Conservation (phyloP, 805 yeast genomes). For the Metschnikowia chrysomelidarum region DNA sequence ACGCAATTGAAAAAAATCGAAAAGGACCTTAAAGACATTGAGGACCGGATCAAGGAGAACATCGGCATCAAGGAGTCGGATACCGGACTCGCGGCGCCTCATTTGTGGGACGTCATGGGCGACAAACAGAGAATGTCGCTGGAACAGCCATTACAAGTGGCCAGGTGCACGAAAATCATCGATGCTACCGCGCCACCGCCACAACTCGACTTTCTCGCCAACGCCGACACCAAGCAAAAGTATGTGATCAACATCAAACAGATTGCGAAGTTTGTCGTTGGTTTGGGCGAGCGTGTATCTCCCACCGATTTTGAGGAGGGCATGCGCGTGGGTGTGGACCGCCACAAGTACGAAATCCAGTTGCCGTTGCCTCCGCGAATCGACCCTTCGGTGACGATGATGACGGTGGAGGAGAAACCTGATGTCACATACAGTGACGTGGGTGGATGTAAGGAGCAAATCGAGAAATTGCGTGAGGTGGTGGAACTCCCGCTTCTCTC, state of each 20-base stretch:
- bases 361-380: constrained; percentile 96
- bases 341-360: constrained; percentile 95
- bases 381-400: constrained; percentile 98
- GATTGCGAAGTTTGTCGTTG: constrained; percentile 96
- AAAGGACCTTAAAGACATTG: constrained; percentile 80
- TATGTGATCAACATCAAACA: constrained; percentile 97
- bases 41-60: constrained; percentile 86
- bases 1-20: constrained; percentile 76
- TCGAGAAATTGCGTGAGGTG: constrained; percentile 49
- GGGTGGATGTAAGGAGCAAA: constrained; percentile 98
- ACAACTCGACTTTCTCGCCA: constrained; percentile 36
- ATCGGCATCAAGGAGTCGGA: constrained; percentile 94
- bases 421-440: constrained; percentile 98
- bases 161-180: constrained; percentile 96
- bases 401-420: constrained; percentile 99
- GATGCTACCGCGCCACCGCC: constrained; percentile 48
- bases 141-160: constrained; percentile 97
- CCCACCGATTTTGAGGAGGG: constrained; percentile 99
- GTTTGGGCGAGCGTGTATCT: constrained; percentile 92
- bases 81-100: constrained; percentile 97
- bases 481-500: constrained; percentile 47
- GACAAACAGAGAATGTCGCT: constrained; percentile 90
- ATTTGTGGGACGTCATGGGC: constrained; percentile 95
- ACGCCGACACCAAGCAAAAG: constrained; percentile 82
- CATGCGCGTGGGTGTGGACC: constrained; percentile 98